Base-by-base conservation (phyloP, 1,139 yeast species). In the Saccharomyces hybrid region DNA sequence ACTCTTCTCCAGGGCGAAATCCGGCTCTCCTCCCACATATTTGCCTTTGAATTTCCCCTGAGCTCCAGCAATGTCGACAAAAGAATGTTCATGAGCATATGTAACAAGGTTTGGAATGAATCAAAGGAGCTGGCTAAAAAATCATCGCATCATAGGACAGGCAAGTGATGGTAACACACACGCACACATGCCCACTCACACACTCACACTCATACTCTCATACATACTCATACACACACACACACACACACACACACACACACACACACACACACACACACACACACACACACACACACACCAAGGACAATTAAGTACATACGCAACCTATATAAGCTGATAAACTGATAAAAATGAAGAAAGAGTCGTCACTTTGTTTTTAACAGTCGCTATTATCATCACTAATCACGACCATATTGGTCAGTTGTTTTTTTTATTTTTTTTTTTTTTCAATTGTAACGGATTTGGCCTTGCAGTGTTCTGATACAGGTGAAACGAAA, bases 21-120 rank as follows among this genome's bases (percentile, higher is more conserved):
- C 14, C 58, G 62, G 31, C 57, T 67, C 41, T 51, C 54, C 14
- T 56, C 58, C 28, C 64, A 66, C 38, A 61, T 57, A 16, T 68
- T 66, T 54, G 61, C 65, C 25, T 68, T 66, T 52, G 67, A 67
- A 31, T 64, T 67, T 49, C 61, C 65, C 6, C 47, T 55, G 14
- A 55, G 55, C 14, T 54, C 59, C 2, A 54, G 60, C 11, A 51
- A 55, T 13, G 53, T 64, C 16, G 69, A 68, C 57, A 68, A 68
- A 57, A 67, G 63, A 51, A 65, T 67, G 62, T 69, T 69, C 49
- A 56, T 69, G 59, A 67, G 67, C 54, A 67, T 69, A 25, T 69
- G 73, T 55, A 68, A 66, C 54, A 67, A 69, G 54, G 62, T 68
- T 5, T 69, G 72, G 72, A 65, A 67, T 49, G 72, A 67, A 34